phyloP scores from a whole-genome alignment of 2,329 filamentous ascomycete species.

The Fusarium austroafricanum region DNA sequence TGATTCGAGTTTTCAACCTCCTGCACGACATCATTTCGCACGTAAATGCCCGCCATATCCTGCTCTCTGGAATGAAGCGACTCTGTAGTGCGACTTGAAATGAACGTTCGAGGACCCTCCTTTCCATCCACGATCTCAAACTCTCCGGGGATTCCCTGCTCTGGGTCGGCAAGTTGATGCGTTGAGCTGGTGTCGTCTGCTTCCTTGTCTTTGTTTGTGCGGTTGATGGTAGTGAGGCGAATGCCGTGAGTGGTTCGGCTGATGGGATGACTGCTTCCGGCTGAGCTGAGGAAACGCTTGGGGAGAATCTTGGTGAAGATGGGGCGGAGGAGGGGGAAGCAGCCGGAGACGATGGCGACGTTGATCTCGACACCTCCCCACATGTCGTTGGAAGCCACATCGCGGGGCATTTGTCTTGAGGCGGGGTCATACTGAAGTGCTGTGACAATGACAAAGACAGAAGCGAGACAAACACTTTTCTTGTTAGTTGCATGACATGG shows the following conservation, averaged over 20 bases:
- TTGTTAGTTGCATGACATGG: neutral
- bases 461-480: constrained; percentile 36
- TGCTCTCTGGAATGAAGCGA: constrained; percentile 18
- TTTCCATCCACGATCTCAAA: constrained; percentile 23
- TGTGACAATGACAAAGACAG: constrained; percentile 30
- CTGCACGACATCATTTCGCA: constrained; percentile 36
- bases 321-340: constrained; percentile 41
- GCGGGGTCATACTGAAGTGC: constrained; percentile 29
- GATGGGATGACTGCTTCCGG: constrained; percentile 39
- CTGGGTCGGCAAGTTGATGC: constrained; percentile 36
- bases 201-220: constrained; percentile 39
- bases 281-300: constrained; percentile 38
- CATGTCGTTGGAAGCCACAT: constrained; percentile 28
- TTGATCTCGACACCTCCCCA: constrained; percentile 42
- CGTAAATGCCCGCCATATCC: constrained; percentile 24
- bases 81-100: constrained; percentile 18
- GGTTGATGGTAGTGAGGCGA: constrained; percentile 30
- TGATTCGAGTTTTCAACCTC: constrained; percentile 20
- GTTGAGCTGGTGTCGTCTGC: constrained; percentile 40
- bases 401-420: constrained; percentile 39
- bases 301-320: constrained; percentile 40
- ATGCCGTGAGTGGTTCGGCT: constrained; percentile 33
- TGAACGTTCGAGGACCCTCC: constrained; percentile 22
- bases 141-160: constrained; percentile 24
- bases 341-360: constrained; percentile 41